These are phyloP conservation scores for Populus deltoides DNA, from an alignment of 345 rosid genomes.

Conservation along the genomic window DNA sequence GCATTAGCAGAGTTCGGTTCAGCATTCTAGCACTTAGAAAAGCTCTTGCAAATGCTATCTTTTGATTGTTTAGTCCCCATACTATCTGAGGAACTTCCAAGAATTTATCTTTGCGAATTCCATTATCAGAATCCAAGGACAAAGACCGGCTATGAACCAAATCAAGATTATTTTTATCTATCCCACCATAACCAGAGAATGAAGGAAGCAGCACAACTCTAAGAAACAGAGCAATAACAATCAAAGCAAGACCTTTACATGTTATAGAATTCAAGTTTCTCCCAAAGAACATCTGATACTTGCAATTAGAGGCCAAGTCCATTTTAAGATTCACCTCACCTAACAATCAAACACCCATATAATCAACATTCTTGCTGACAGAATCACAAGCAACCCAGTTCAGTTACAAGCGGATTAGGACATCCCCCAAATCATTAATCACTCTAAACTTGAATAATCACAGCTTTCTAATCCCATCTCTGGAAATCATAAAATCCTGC, in stretches of 20 bases:
- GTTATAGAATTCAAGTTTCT: constrained; percentile 39
- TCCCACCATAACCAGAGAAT: constrained; percentile 30
- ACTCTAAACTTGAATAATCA: background rate
- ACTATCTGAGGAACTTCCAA: constrained; percentile 92
- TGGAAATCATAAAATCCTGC: background rate
- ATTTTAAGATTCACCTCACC: background rate
- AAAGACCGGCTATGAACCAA: constrained; percentile 21
- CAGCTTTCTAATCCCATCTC: background rate
- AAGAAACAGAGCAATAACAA: constrained; percentile 48
- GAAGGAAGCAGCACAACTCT: constrained; percentile 44
- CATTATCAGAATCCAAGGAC: constrained; percentile 26
- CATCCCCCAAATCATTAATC: background rate
- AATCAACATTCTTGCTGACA: background rate
- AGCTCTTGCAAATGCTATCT: constrained; percentile 95
- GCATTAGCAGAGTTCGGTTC: constrained; percentile 89
- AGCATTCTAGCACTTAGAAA: constrained; percentile 81
- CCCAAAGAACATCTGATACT: constrained; percentile 7
- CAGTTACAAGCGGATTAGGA: background rate
- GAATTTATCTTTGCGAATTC: constrained; percentile 59
- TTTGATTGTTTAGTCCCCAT: constrained; percentile 97
- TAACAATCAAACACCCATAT: background rate
- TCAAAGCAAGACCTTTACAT: constrained; percentile 57
- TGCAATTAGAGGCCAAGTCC: constrained; percentile 4
- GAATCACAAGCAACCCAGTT: background rate
- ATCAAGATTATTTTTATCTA: constrained; percentile 18